Evolutionary conservation across 1,139 yeast species (phyloP).

Genomic region (Debaryomyces nepalensis): DNA sequence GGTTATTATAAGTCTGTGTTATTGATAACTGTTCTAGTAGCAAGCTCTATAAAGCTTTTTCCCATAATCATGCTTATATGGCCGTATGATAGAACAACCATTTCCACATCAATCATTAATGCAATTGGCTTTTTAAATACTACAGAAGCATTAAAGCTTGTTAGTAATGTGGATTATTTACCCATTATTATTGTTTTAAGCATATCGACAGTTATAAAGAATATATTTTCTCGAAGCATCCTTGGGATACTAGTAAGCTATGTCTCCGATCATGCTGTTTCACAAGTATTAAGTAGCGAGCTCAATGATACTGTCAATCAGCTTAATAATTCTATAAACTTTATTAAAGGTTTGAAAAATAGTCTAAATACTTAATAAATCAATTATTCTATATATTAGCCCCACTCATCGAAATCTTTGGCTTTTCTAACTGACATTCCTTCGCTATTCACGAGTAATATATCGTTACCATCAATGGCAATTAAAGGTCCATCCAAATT

Average conservation of each 20-base stretch:
- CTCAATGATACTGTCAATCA: constrained; percentile 1
- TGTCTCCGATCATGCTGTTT: not conserved
- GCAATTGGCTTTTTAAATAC: constrained; percentile 65
- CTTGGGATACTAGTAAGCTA: constrained; percentile 7
- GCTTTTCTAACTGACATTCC: constrained; percentile 43
- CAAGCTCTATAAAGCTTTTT: constrained; percentile 78
- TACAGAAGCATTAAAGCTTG: constrained; percentile 66
- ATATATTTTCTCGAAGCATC: constrained; percentile 1
- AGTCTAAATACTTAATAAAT: not conserved
- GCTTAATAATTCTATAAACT: constrained; percentile 1
- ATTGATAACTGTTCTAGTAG: constrained; percentile 69
- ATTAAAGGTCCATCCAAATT: constrained; percentile 84
- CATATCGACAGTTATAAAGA: constrained; percentile 10
- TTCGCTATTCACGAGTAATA: constrained; percentile 61
- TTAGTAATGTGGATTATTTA: constrained; percentile 48
- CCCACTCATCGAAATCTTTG: constrained; percentile 21
- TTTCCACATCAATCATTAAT: constrained; percentile 64
- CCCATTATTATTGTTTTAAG: constrained; percentile 10
- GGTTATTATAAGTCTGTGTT: constrained; percentile 45
- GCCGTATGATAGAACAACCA: constrained; percentile 82
- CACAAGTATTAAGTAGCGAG: constrained; percentile 3
- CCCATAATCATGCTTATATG: constrained; percentile 96
- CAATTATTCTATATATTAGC: constrained; percentile 9
- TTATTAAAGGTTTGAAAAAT: constrained; percentile 1
- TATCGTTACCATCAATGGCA: constrained; percentile 65